Evolutionary conservation across 176 grass and related monocot genomes (phyloP), one percentile per base, ranked within the genome.

Genomic region (Zea luxurians): DNA sequence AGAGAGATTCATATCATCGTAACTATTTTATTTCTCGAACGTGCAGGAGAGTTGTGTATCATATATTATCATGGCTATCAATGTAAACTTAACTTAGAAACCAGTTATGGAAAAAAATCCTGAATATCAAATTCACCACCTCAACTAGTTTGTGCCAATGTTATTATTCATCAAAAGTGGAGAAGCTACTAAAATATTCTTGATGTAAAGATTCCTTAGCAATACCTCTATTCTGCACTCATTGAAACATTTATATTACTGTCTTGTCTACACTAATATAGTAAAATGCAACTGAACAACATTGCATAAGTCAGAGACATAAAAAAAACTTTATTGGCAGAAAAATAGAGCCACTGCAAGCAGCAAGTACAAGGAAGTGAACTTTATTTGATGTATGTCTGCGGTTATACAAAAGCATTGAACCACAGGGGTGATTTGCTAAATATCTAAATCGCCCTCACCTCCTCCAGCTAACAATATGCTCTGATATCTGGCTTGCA

Each of bases 331-430:
- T 69, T 74, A 64, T 75, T 37, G 43, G 46, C 5, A 75, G 59
- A 65, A 18, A 57, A 75, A 10, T 63, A 44, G 21, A 75, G 35
- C 37, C 54, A 70, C 42, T 18, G 34, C 13, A 84, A 76, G 64
- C 41, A 35, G n/a, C 13, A 84, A 76, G 64, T 80, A 46, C 64
- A 40, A 42, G 20, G 20, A 78, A 20, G 7, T 18, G 13, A 57
- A 37, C 17, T 80, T 88, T 88, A 88, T 88, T 88, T 45, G 37
- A 68, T 40, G 45, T 58, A 48, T 71, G 48, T 77, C 10, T 50
- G 65, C 40, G 58, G 47, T 81, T 71, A 18, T 80, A 88, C 79
- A 84, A 15, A 52, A 50, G 71, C 72, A 63, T 36, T 50, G 64
- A 75, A 48, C 71, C 49, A 13, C 59, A 37, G 41, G 41, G n/a